Evolutionary conservation across 176 grass and related monocot genomes (phyloP).

Genomic region (Oryza officinalis): DNA sequence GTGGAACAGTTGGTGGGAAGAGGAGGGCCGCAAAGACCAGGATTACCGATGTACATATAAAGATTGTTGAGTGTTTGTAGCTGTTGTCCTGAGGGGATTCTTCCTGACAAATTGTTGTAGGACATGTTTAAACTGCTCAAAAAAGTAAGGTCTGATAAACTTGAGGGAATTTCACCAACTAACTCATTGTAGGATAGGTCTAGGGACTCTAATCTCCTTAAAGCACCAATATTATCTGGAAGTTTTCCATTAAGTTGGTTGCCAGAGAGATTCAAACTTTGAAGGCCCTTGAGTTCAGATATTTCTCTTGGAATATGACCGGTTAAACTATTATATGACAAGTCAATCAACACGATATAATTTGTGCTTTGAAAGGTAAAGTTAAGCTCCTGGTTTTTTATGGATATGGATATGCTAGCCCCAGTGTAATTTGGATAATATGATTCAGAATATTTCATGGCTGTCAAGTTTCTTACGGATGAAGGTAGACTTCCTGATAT

Average conservation of each 20-base stretch:
- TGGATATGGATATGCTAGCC: background rate
- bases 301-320: background rate
- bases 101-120: slow-evolving; percentile 43
- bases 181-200: too few species aligned
- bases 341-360: background rate
- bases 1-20: background rate
- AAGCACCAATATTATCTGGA: background rate
- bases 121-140: slow-evolving; percentile 31
- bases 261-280: slow-evolving; percentile 14
- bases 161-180: too few species aligned
- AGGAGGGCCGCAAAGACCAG: slow-evolving; percentile 2
- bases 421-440: too few species aligned
- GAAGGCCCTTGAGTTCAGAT: slow-evolving; percentile 8
- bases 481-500: slow-evolving; percentile 44
- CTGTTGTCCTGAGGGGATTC: slow-evolving; percentile 34
- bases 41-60: slow-evolving; percentile 18
- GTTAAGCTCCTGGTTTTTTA: slow-evolving; percentile 5
- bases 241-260: slow-evolving; percentile 12
- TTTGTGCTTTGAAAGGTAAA: background rate
- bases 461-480: background rate
- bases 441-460: too few species aligned
- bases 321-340: slow-evolving; percentile 12
- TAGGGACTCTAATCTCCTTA: too few species aligned
- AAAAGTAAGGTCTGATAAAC: background rate
- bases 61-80: slow-evolving; percentile 24